phyloP scores from a whole-genome alignment of 805 yeast genomes.

The Metschnikowia dekortorum region DNA sequence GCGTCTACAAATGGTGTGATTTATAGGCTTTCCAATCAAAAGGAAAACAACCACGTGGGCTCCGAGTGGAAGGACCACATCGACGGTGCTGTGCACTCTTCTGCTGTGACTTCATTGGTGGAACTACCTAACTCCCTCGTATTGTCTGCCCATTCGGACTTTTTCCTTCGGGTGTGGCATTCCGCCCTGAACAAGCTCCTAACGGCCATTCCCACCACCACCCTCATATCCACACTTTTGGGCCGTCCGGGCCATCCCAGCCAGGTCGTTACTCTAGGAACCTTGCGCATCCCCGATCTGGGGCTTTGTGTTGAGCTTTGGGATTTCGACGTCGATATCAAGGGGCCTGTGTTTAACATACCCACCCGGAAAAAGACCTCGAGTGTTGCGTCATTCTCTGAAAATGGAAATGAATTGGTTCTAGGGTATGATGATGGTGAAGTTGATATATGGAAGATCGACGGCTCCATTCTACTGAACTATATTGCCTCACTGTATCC shows the following conservation, averaged over 20 bases:
- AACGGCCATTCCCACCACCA: conserved; percentile 10
- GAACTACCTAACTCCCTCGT: conserved; percentile 9
- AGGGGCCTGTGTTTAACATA: conserved; percentile 10
- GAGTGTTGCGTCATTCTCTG: conserved; percentile 10
- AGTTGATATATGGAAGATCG: conserved; percentile 11
- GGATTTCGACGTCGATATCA: conserved; percentile 12
- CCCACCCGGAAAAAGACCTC: conserved; percentile 6
- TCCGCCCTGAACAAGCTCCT: conserved; percentile 3
- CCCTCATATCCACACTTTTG: conserved; percentile 9
- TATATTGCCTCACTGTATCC: neutral
- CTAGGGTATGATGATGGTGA: conserved; percentile 14
- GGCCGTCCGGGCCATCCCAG: conserved; percentile 11
- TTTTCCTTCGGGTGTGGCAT: conserved; percentile 15
- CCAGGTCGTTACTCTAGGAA: conserved; percentile 13
- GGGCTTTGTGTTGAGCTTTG: conserved; percentile 15
- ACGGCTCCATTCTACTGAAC: conserved; percentile 9
- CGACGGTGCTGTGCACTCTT: conserved; percentile 4
- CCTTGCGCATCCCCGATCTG: conserved; percentile 9
- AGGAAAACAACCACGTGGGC: conserved; percentile 5
- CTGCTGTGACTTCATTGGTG: conserved; percentile 5
- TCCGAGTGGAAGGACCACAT: neutral
- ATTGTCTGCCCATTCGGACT: conserved; percentile 15
- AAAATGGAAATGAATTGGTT: conserved; percentile 10
- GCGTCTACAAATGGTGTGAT: conserved; percentile 9
- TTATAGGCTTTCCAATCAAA: conserved; percentile 9